Percentiles rank a stretch among this genome's conserved stretches.
phyloP scores from a whole-genome alignment of 129 eudicot genomes.

The Heracleum sosnowskyi region DNA sequence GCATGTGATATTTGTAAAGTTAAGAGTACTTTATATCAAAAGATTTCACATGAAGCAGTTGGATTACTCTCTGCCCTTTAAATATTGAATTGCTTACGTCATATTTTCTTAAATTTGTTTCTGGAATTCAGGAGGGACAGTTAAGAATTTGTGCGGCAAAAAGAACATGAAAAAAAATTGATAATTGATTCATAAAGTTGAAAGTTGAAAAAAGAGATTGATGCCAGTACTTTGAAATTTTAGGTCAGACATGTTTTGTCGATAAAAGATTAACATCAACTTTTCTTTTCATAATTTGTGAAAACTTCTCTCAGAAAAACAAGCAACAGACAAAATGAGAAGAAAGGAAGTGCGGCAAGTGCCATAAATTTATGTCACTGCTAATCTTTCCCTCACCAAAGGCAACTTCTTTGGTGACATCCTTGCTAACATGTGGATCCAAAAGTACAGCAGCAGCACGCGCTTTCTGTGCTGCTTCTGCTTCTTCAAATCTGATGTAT shows the following conservation, averaged over 20 bases:
- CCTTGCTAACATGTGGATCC: background rate
- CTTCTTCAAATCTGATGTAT: constrained; percentile 81
- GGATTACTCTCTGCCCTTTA: background rate
- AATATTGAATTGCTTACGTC: background rate
- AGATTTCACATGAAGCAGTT: constrained; percentile 11
- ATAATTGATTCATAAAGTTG: background rate
- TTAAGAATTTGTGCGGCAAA: background rate
- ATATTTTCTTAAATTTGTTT: background rate
- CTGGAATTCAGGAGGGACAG: too few relatives aligned
- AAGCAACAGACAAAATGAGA: background rate
- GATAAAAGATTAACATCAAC: background rate
- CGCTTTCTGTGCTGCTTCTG: constrained; percentile 69
- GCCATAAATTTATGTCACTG: background rate
- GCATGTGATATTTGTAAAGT: background rate
- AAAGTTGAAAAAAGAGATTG: background rate
- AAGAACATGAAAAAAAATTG: background rate
- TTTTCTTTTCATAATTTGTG: background rate
- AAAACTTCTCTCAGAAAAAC: background rate
- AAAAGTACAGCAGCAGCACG: constrained; percentile 83
- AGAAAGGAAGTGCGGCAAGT: background rate
- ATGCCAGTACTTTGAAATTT: background rate
- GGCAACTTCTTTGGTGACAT: background rate
- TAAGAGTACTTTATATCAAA: constrained; percentile 5
- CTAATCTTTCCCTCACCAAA: background rate
- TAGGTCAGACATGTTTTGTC: background rate